Evolutionary conservation across 768 basidiomycete species (phyloP).

Genomic region (Neoboletus brunneissimus): DNA sequence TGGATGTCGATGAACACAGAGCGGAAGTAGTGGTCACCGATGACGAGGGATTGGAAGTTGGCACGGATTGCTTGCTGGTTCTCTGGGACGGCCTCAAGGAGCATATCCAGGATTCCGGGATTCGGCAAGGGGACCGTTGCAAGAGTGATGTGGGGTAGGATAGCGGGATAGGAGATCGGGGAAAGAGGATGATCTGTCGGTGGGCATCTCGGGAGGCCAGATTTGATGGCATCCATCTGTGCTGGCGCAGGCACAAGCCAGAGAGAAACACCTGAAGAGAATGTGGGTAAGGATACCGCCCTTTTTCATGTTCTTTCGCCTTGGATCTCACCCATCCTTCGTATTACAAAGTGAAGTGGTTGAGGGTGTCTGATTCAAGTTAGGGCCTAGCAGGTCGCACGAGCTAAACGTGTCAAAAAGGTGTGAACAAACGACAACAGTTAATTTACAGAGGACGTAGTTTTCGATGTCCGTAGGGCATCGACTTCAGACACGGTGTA

Average conservation of each 20-base stretch:
- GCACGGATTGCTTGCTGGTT: conserved; percentile 37
- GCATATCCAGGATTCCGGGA: conserved; percentile 9
- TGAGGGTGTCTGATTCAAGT: not conserved
- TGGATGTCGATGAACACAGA: conserved; percentile 61
- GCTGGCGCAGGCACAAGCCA: conserved; percentile 66
- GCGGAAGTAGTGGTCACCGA: conserved; percentile 65
- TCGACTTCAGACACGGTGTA: not conserved
- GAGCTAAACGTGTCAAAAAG: not conserved
- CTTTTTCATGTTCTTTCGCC: not conserved
- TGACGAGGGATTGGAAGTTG: conserved; percentile 51
- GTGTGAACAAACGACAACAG: not conserved
- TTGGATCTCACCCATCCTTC: conserved; percentile 23
- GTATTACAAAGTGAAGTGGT: not conserved
- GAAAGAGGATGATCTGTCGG: conserved; percentile 17
- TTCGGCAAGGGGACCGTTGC: conserved; percentile 36
- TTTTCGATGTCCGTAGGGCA: not conserved
- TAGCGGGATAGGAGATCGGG: conserved; percentile 52
- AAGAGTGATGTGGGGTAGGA: conserved; percentile 74
- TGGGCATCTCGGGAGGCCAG: conserved; percentile 44
- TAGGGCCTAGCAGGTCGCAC: not conserved
- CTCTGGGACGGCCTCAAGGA: conserved; percentile 41
- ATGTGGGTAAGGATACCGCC: not conserved
- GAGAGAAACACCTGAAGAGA: conserved; percentile 50
- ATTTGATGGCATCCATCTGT: conserved; percentile 43
- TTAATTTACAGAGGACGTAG: conserved; percentile 10